Percentiles rank a stretch among this genome's conserved stretches.
These are phyloP conservation scores for Sugiyamaella neomexicana DNA, from an alignment of 1,139 yeast genomes.

Conservation along the genomic window DNA sequence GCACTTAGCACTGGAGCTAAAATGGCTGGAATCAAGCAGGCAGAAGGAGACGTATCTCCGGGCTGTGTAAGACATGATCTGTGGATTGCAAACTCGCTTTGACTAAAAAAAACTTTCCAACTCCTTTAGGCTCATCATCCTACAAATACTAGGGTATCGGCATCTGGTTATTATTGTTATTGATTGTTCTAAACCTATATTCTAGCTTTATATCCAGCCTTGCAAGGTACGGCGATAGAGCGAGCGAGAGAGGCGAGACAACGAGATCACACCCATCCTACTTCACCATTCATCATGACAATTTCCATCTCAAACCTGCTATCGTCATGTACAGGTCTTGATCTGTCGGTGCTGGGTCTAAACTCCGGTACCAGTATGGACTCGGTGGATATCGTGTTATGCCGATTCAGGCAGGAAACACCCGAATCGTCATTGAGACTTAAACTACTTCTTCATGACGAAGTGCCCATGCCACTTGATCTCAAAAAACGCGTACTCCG, in stretches of 20 bases:
- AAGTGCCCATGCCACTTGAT: conserved; percentile 21
- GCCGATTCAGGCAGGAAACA: conserved; percentile 22
- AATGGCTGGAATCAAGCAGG: too few relatives aligned
- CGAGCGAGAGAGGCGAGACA: too few relatives aligned
- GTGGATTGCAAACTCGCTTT: too few relatives aligned
- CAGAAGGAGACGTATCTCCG: too few relatives aligned
- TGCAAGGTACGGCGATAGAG: too few relatives aligned
- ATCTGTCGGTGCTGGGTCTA: conserved; percentile 24
- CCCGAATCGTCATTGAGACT: conserved; percentile 20
- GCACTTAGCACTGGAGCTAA: too few relatives aligned
- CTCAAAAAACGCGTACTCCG: conserved; percentile 23
- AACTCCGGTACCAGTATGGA: conserved; percentile 28
- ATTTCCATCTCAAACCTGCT: background rate
- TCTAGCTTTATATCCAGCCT: background rate
- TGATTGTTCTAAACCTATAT: too few relatives aligned
- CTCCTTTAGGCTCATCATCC: too few relatives aligned
- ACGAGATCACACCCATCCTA: background rate
- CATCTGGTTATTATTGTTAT: too few relatives aligned
- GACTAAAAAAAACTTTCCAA: too few relatives aligned
- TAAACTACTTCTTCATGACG: conserved; percentile 21
- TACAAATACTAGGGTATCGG: too few relatives aligned
- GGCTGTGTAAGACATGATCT: too few relatives aligned
- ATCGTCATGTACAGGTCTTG: background rate
- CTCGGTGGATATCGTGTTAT: conserved; percentile 25
- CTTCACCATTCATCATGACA: background rate